Base-by-base conservation (phyloP, 1,139 yeast genomes). In the Hemisphaericaspora xylofermentans region DNA sequence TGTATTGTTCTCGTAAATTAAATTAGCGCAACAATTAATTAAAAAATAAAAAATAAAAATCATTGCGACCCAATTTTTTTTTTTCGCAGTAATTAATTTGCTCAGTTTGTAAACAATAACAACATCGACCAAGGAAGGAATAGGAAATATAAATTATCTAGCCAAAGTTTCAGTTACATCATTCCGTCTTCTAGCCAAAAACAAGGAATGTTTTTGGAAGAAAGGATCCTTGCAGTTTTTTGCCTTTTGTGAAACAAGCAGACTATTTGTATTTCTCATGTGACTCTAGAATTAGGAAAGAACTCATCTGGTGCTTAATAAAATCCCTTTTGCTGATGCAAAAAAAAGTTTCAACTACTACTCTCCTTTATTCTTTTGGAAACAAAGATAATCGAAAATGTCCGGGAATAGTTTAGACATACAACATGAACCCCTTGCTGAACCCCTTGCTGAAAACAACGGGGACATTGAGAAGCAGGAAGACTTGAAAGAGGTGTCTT, bases 31-130 rank as follows among this genome's bases (percentile, higher is more conserved):
- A 3, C 12, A 3, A 34, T 16, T 17, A 7, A 12, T n/a, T 7
- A 29, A 34, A 43, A 35, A 24, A 33, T 24, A 22, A 22, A 26
- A 26, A 27, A 13, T 27, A 15, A 18, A 17, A 28, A 35, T 10
- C 14, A 12, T 28, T 30, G 26, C 15, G n/a, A 12, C 10, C 32
- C n/a, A n/a, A n/a, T n/a, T n/a, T n/a, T n/a, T n/a, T n/a, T n/a
- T 16, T 12, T 36, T 36, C 14, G 39, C 34, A 29, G 39, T 36
- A 36, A n/a, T n/a, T n/a, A n/a, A 36, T 34, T 34, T 34, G 37
- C 37, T 34, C 37, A 34, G 14, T 19, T 8, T 19, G 22, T 19
- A 19, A 19, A 19, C 8, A 19, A 19, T 5, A 19, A 29, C 16
- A 15, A 17, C 13, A 17, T 24, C 4, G 10, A 24, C 30, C 12